Evolutionary conservation across 345 rosid genomes (phyloP).

Genomic region (Syzygium oleosum): DNA sequence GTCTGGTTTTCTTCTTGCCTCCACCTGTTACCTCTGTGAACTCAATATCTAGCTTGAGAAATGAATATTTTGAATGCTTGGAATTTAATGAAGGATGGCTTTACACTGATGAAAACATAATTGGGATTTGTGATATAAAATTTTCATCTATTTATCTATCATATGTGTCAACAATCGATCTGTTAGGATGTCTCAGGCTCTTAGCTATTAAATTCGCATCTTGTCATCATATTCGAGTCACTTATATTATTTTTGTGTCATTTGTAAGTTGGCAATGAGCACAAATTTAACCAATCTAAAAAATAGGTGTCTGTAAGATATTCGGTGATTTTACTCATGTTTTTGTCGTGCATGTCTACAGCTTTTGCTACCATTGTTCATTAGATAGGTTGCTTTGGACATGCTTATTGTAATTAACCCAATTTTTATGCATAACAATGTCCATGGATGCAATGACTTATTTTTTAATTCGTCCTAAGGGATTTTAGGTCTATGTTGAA

Average conservation of each 20-base stretch:
- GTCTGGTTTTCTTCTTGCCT: not conserved
- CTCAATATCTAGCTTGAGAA: not conserved
- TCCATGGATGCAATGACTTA: not conserved
- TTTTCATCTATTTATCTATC: not conserved
- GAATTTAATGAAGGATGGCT: not conserved
- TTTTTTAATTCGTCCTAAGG: not conserved
- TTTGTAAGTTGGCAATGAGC: not conserved
- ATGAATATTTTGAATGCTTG: not conserved
- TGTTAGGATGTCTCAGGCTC: not conserved
- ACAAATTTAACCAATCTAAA: not conserved
- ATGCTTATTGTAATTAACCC: not conserved
- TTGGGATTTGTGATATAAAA: not conserved
- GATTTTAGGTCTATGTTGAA: slow-evolving; percentile 59
- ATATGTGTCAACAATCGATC: not conserved
- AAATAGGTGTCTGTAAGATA: not conserved
- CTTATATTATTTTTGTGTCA: not conserved
- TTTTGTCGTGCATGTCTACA: not conserved
- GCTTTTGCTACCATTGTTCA: not conserved
- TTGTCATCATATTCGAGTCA: not conserved
- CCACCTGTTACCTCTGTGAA: not conserved
- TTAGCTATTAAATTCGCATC: not conserved
- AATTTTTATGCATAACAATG: not conserved
- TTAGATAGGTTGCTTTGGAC: not conserved
- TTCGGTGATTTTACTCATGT: not conserved
- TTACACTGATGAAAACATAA: not conserved